These are phyloP conservation scores for Penicillium sp. DNA, from an alignment of 2,329 filamentous ascomycete genomes.

Conservation along the genomic window DNA sequence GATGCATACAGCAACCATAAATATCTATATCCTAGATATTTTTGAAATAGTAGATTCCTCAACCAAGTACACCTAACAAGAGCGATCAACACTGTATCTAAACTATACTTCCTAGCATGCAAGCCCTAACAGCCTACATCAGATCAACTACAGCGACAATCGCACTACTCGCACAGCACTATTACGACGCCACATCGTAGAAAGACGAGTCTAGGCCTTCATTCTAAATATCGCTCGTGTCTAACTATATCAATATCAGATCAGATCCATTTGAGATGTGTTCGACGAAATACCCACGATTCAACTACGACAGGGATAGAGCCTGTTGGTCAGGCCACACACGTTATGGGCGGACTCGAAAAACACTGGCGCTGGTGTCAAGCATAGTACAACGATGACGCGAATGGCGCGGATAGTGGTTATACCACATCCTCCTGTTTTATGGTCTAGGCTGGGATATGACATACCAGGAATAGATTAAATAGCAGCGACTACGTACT, in stretches of 20 bases:
- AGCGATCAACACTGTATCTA: not conserved
- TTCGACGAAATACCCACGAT: not conserved
- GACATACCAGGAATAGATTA: not conserved
- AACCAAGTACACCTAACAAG: not conserved
- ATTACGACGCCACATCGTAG: not conserved
- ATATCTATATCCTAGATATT: too few species aligned
- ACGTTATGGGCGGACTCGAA: conserved; percentile 3
- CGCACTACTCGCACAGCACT: not conserved
- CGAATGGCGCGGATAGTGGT: conserved; percentile 8
- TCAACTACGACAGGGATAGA: not conserved
- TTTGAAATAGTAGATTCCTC: too few species aligned
- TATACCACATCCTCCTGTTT: conserved; percentile 1
- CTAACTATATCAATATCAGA: not conserved
- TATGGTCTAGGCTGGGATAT: too few species aligned
- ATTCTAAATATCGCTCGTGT: not conserved
- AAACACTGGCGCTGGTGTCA: too few species aligned
- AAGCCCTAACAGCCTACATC: not conserved
- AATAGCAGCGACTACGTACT: not conserved
- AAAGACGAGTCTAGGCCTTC: not conserved
- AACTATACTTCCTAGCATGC: not conserved
- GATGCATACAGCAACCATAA: too few species aligned
- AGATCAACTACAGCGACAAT: not conserved
- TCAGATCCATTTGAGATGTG: not conserved
- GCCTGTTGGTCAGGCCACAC: not conserved
- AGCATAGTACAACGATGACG: conserved; percentile 13